Base-by-base conservation (phyloP, 2,329 filamentous ascomycete species). In the Nemania bipapillata region DNA sequence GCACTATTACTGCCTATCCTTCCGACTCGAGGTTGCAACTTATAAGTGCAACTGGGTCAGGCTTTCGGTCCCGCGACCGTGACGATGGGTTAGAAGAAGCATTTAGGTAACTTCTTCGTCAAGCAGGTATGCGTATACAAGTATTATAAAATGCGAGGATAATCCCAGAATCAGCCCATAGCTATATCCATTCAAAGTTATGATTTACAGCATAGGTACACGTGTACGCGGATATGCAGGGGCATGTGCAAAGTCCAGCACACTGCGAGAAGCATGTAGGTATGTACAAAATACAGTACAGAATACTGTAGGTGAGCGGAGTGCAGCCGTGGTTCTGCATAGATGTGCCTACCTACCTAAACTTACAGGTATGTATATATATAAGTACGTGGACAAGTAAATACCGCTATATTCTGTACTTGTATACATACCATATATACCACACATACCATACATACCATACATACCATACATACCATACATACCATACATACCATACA, bases 281-380 rank as follows among this genome's bases (percentile, higher is more conserved):
- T 42, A 32, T 32, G 30, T 32, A 4, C 26, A 17, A 52, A 28
- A 52, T 52, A 52, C n/a, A n/a, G n/a, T n/a, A n/a, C n/a, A n/a
- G n/a, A n/a, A n/a, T n/a, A n/a, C n/a, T 40, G 54, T 45, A 45
- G 11, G 37, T 28, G 54, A 45, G 54, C 54, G 54, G 54, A 57
- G 54, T 28, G 35, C 35, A 57, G n/a, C 52, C 32, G 53, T 30
- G 37, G n/a, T 42, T 42, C 52, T 55, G 37, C 32, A 9, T 54
- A 17, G 15, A n/a, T 20, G 9, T 58, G 20, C 22, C 17, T 42
- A 28, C 55, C 17, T 32, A 58, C 55, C 55, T 26, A 24, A 40
- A 22, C 8, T 49, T n/a, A n/a, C n/a, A 24, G 2, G 20, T 49
- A 49, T 3, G n/a, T 24, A 49, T 2, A 5, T 24, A 49, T 49